Base-by-base conservation (phyloP, 306 rosid genomes). In the Albizia julibrissin region DNA sequence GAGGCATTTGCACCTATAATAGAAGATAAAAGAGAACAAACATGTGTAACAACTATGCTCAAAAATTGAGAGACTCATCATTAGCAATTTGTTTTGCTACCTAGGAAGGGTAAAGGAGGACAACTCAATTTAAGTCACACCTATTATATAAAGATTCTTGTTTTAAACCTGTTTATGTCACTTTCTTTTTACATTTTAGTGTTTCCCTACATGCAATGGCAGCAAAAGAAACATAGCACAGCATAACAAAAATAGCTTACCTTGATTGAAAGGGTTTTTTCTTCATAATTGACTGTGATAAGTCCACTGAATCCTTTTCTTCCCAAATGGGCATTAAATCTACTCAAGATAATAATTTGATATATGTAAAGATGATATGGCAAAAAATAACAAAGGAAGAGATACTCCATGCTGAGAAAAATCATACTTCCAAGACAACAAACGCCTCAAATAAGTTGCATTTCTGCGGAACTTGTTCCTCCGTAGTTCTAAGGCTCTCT, bases 1-100 rank as follows among this genome's bases (percentile, higher is more conserved):
- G 99, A 76, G 99, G 99, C 97, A 95, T 91, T 79, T 93, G 94
- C 78, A 95, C 94, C 99, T 95, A 59, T 16, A 54, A 78, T 46
- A 72, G 81, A 68, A 58, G 3, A 39, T 64, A 52, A 6, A 76
- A 76, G 21, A 9, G 27, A 68, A 58, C 68, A 72, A 72, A 74
- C 19, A 37, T 16, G 76, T 66, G 71, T 40, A 74, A 21, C 62
- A 61, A 24, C 62, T 52, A 83, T 54, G 70, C 54, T 34, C 66
- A 39, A n/a, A 72, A 46, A 29, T 62, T 47, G 56, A 67, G 22
- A 66, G 10, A 29, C 27, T 59, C 3, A 18, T 18, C 37, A 31
- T 29, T 29, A 52, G 37, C 64, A 52, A 39, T 72, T 7, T 10
- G 10, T 50, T 11, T 22, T 47, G 24, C 39, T 24, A 15, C 42